Base-by-base conservation (phyloP, 108 stramenopile species). In the Chaetoceros muelleri region DNA sequence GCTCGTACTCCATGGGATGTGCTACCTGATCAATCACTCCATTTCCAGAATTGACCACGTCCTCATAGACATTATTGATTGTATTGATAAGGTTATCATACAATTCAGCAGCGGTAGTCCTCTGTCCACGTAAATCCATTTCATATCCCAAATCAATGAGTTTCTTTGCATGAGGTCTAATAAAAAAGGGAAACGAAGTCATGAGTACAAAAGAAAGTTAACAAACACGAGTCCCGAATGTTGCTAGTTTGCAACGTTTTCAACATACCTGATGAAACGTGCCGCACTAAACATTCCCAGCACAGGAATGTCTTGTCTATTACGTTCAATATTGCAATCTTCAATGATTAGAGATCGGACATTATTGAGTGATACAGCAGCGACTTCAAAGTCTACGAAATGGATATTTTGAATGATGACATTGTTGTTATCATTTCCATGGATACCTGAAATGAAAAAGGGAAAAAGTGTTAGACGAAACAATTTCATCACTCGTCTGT, bases 361-460 rank as follows among this genome's bases (percentile, higher is more conserved):
- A 10, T 46, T 46, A 52, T 65, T 65, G 51, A 65, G 53, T 3
- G 47, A 24, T 21, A 65, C 49, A 29, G 59, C 64, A 8, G 48
- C 64, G 3, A 60, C 59, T 59, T 65, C 64, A 2, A 65, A 65
- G 47, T 61, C 59, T 16, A 23, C 21, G 24, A 65, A 60, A 0
- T 23, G 51, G 28, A 65, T 30, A 52, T 62, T 30, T 3, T 24
- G n/a, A 30, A 69, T 58, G 0, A 16, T 2, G 16, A 69, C 27
- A 26, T 69, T 55, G 22, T 23, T 20, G 28, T 65, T 69, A 22
- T 48, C 54, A 24, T 69, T 69, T 7, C 68, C 68, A 52, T 69
- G 68, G 22, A 69, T 58, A 40, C n/a, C n/a, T n/a, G n/a, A n/a
- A n/a, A n/a, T n/a, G n/a, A n/a, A n/a, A n/a, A n/a, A n/a, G n/a